Conservation (phyloP, 78 protist species). For the Dictyostelium intermedium region DNA sequence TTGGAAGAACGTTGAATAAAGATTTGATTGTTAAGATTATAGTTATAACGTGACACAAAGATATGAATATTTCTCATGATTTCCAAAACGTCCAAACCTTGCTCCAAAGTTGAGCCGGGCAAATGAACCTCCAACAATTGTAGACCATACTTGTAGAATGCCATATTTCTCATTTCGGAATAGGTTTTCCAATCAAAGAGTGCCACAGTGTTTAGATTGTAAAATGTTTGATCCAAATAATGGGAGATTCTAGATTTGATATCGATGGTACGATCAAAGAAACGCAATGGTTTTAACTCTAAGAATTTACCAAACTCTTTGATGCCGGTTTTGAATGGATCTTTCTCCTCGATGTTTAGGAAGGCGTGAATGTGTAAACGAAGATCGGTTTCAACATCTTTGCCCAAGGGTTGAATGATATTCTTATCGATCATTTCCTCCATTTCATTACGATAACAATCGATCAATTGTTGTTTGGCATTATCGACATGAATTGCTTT, state of each 20-base stretch:
- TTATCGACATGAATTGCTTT: slow-evolving; percentile 35
- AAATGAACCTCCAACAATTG: slow-evolving; percentile 85
- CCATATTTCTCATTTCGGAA: slow-evolving; percentile 94
- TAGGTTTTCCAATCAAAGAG: slow-evolving; percentile 96
- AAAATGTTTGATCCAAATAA: slow-evolving; percentile 93
- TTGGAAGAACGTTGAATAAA: slow-evolving; percentile 89
- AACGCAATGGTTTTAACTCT: slow-evolving; percentile 55
- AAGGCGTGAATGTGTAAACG: slow-evolving; percentile 89
- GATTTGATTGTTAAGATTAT: slow-evolving; percentile 95
- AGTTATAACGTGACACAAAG: slow-evolving; percentile 94
- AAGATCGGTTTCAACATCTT: slow-evolving; percentile 91
- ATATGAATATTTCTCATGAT: slow-evolving; percentile 96
- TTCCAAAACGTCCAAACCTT: slow-evolving; percentile 96
- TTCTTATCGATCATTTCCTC: slow-evolving; percentile 66
- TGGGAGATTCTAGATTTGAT: slow-evolving; percentile 79
- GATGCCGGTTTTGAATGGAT: slow-evolving; percentile 78
- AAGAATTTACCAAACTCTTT: slow-evolving; percentile 82
- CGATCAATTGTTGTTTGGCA: not conserved
- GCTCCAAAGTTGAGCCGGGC: slow-evolving; percentile 93
- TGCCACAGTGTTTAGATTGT: slow-evolving; percentile 94
- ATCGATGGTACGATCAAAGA: slow-evolving; percentile 75
- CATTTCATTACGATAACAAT: slow-evolving; percentile 19
- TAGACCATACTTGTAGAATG: slow-evolving; percentile 90
- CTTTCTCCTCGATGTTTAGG: slow-evolving; percentile 69
- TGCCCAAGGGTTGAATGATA: slow-evolving; percentile 89